Evolutionary conservation across 1,284 basidiomycete species (phyloP).

Genomic region (Rhodotorula sp.): DNA sequence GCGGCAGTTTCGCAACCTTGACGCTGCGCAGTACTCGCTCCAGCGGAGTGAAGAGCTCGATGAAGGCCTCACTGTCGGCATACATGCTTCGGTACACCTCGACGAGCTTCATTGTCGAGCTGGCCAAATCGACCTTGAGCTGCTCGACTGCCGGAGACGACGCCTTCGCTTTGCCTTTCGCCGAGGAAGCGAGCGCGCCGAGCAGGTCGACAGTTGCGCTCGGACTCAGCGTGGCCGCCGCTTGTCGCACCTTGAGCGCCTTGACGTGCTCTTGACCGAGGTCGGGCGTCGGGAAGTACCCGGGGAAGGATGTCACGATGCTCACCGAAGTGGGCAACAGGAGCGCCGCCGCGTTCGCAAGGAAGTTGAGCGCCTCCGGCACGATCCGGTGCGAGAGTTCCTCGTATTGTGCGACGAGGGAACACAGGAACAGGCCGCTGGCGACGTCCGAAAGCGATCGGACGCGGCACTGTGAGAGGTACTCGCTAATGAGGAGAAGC

Average conservation of each 20-base stretch:
- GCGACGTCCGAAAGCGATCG: conserved; percentile 71
- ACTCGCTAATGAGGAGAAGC: conserved; percentile 83
- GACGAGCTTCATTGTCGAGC: conserved; percentile 63
- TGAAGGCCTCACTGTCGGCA: conserved; percentile 72
- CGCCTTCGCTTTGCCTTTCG: not conserved
- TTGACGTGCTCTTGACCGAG: conserved; percentile 52
- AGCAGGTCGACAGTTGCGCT: not conserved
- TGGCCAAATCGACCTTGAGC: conserved; percentile 65
- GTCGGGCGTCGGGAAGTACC: conserved; percentile 70
- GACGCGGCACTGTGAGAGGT: conserved; percentile 79
- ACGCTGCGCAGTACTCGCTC: conserved; percentile 60
- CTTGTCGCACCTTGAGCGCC: conserved; percentile 32
- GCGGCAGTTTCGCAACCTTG: conserved; percentile 55
- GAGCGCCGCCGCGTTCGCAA: conserved; percentile 67
- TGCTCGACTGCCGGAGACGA: conserved; percentile 11
- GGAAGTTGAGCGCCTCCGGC: conserved; percentile 85
- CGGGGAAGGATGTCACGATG: conserved; percentile 55
- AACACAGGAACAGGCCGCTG: conserved; percentile 84
- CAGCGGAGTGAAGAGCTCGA: conserved; percentile 76
- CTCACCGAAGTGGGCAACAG: conserved; percentile 63
- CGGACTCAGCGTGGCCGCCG: conserved; percentile 13
- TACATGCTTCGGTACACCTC: conserved; percentile 69
- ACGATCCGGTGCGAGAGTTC: conserved; percentile 77
- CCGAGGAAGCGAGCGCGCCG: not conserved
- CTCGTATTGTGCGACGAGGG: conserved; percentile 78